Percentiles rank a stretch among this genome's conserved stretches.
Conservation (phyloP, 345 rosid genomes). For the Eucalyptus brandiana region DNA sequence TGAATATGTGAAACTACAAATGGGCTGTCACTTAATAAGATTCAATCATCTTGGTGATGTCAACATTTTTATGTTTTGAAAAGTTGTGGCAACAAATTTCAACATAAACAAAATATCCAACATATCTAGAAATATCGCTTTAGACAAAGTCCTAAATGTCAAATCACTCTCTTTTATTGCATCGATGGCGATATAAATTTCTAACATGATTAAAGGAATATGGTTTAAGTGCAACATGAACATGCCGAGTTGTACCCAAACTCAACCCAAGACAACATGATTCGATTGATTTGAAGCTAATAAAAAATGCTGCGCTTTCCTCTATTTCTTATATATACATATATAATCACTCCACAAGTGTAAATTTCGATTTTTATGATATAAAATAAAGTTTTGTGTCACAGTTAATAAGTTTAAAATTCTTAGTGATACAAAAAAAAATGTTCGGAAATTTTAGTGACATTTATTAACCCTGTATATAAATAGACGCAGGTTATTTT, state of each 20-base stretch:
- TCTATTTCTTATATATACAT: neutral
- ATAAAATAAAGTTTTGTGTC: neutral
- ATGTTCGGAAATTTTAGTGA: no score
- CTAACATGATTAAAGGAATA: neutral
- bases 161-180: neutral
- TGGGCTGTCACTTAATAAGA: neutral
- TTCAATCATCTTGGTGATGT: neutral
- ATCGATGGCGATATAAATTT: neutral
- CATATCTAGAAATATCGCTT: neutral
- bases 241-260: neutral
- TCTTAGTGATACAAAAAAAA: no score
- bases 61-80: neutral
- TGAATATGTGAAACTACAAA: fast-evolving
- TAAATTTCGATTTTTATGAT: no score
- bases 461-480: no score
- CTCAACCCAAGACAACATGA: neutral
- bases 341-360: no score
- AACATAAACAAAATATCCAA: neutral
- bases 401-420: no score
- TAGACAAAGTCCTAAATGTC: neutral
- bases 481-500: neutral
- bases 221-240: neutral
- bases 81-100: neutral
- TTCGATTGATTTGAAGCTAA: neutral
- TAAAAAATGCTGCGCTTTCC: neutral